Conservation (phyloP, 331 rosid genomes). For the Spiraea crenata region DNA sequence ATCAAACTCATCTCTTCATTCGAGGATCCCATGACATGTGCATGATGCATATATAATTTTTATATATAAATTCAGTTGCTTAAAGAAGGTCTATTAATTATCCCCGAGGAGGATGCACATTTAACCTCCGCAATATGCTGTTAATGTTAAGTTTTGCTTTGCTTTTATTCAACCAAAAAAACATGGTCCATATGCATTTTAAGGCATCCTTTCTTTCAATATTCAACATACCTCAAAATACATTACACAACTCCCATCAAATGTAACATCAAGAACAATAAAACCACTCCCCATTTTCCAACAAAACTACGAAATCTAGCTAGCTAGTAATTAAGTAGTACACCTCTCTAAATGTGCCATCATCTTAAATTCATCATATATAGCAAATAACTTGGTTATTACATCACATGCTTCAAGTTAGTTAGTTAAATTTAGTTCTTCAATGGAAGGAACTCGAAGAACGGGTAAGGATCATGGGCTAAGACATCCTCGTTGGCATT, state of each 20-base stretch:
- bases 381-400: conserved; percentile 9
- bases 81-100: conserved; percentile 29
- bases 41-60: background rate
- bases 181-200: conserved; percentile 71
- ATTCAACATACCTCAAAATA: conserved; percentile 30
- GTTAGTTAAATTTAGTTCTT: conserved; percentile 42
- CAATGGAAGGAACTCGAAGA: conserved; percentile 89
- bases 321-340: background rate
- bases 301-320: conserved; percentile 29
- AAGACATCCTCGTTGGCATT: conserved; percentile 6
- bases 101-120: background rate
- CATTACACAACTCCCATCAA: conserved; percentile 33
- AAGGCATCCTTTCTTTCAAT: conserved; percentile 44
- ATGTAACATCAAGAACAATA: conserved; percentile 37
- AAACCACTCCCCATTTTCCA: conserved; percentile 30
- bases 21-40: conserved; percentile 3
- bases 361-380: conserved; percentile 19
- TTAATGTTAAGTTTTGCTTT: conserved; percentile 12
- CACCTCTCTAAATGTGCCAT: background rate
- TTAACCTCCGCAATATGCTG: conserved; percentile 23
- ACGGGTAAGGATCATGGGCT: conserved; percentile 31
- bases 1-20: conserved; percentile 36
- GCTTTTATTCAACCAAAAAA: conserved; percentile 31
- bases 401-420: background rate
- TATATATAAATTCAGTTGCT: conserved; percentile 32